A percentile compares a stretch with the other conserved stretches of the same genome.
Evolutionary conservation across 2,329 filamentous ascomycete genomes (phyloP).

Genomic region (Tolypocladium guangdongense): DNA sequence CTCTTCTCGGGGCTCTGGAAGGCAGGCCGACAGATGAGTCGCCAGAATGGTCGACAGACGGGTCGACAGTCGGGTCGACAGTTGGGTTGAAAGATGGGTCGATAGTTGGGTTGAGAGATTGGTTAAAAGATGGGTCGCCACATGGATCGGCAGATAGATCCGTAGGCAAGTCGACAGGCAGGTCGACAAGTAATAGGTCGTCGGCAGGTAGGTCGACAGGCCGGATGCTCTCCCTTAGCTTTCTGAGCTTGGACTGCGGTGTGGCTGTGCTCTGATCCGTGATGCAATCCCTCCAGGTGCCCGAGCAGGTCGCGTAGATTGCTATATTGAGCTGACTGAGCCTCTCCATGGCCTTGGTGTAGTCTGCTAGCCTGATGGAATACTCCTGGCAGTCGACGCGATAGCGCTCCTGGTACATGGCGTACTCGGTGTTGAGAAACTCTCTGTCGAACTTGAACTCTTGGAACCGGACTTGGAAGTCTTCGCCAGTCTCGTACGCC

Average conservation of each 20-base stretch:
- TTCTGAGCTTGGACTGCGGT: conserved; percentile 3
- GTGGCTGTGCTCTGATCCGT: background rate
- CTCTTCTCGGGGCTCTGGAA: background rate
- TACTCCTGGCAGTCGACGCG: background rate
- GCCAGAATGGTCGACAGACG: background rate
- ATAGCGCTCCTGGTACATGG: background rate
- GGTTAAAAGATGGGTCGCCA: background rate
- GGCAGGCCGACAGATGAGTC: background rate
- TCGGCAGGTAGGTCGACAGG: background rate
- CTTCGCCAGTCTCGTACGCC: background rate
- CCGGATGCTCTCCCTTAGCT: background rate
- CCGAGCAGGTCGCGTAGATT: background rate
- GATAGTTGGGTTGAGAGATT: background rate
- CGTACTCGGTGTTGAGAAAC: background rate
- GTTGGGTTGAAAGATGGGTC: background rate
- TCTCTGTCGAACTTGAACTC: background rate
- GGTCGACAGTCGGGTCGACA: too few relatives aligned
- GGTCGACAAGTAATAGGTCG: background rate
- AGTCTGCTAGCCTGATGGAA: background rate
- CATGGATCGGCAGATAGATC: background rate
- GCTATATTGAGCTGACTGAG: background rate
- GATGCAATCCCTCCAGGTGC: background rate
- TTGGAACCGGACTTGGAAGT: background rate
- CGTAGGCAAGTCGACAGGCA: background rate
- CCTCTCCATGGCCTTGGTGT: background rate